Evolutionary conservation across 2,329 filamentous ascomycete genomes (phyloP), one percentile per base, ranked within the genome.

Genomic region (Sporothrix pallida): DNA sequence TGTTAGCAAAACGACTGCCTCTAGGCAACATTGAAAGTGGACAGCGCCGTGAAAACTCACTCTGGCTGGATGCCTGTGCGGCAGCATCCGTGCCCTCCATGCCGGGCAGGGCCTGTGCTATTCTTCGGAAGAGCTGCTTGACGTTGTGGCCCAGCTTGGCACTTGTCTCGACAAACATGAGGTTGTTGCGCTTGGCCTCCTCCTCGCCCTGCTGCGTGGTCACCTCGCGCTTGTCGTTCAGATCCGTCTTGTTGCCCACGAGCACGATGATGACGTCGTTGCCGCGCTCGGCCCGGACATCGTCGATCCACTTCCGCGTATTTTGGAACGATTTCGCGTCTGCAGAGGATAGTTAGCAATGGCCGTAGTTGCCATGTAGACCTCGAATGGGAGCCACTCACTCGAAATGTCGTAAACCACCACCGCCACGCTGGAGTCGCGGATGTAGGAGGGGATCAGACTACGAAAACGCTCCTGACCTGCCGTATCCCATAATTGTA

Each of bases 81-180:
- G 92, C 91, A 78, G 91, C 90, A 77, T 94, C 92, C 78, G 94
- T 91, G 15, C 94, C 94, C 83, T 99, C 96, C 96, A 99, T 98
- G 26, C 96, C 96, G 8, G 96, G 96, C 78, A 99, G 86, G 52
- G 97, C 96, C 84, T 99, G 96, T 56, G 97, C 96, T 89, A 99
- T 99, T 86, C 94, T 92, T 87, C 95, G 93, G 86, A 99, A 99
- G 74, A 99, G 86, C 78, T 92, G 93, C 88, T 99, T 99, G 78
- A 99, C 97, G 81, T 99, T 99, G 84, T 98, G 94, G 56, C 97
- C 95, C 13, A 97, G 88, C 87, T 99, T 99, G 72, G 96, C 96
- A 82, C 94, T 98, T 72, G 96, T 99, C 87, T 99, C 96, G 79
- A 99, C 96, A 81, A 99, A 99, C 93, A 99, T 98, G 78, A 98